Evolutionary conservation across 2,329 filamentous ascomycete genomes (phyloP), one percentile per base, ranked within the genome.

Genomic region (Botrytis aclada): DNA sequence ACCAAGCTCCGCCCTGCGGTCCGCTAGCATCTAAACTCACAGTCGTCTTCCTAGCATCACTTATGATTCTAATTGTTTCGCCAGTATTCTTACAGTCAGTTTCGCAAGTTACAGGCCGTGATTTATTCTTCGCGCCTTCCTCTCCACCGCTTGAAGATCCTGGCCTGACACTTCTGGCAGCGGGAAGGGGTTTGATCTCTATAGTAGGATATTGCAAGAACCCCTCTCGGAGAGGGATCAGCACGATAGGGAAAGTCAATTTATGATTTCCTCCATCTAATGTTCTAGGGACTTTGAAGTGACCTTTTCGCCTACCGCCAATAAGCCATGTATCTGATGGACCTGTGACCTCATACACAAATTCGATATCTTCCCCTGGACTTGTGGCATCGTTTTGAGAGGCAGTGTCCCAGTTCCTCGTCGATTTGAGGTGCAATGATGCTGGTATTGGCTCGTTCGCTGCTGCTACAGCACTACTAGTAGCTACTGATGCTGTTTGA

Each of bases 151-250:
- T 73, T n/a, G 69, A 77, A 7, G 56, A 76, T 71, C 72, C 77
- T n/a, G 74, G 47, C 29, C 56, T 73, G 39, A 70, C 41, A 41
- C 72, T 73, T 74, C 76, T 80, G 75, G 78, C 61, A 70, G 80
- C 77, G 71, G 83, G 81, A 12, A 89, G 84, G 80, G 90, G 89
- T 62, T 91, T 89, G 51, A 98, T 91, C 69, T 97, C 94, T 3
- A 98, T 86, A 12, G 83, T 86, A 0, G 96, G 96, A 41, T 94
- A 89, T 0, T 94, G 86, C n/a, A 96, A 82, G 80, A 89, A 89
- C 0, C 96, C 95, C 41, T 93, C 86, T 70, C 91, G 88, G 63
- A 97, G 86, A 0, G 96, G 94, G 20, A 98, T 89, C 16, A 98
- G 84, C 70, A 97, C 85, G 12, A 98, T 83, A 0, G 90, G 88